phyloP scores from a whole-genome alignment of 805 yeast genomes.

The Myxozyma vanderwaltii region DNA sequence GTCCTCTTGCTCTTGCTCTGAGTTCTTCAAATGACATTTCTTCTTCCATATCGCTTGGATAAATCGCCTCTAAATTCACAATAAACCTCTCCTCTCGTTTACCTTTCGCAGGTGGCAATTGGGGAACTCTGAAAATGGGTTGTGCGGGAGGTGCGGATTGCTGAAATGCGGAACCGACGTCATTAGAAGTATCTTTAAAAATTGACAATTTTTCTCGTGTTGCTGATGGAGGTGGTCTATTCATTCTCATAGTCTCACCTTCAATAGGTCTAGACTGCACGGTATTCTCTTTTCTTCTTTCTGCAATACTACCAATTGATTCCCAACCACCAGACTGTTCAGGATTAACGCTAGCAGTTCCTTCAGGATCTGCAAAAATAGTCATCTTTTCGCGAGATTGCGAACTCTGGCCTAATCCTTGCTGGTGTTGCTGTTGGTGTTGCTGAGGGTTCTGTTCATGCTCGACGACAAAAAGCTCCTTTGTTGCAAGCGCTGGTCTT shows the following conservation, averaged over 20 bases:
- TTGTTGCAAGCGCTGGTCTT: conserved; percentile 46
- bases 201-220: conserved; percentile 27
- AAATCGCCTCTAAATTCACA: conserved; percentile 31
- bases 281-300: conserved; percentile 66
- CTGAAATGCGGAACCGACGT: neutral
- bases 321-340: conserved; percentile 45
- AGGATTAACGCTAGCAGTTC: conserved; percentile 16
- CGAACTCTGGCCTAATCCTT: neutral
- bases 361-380: conserved; percentile 47
- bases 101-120: conserved; percentile 13
- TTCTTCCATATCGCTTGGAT: conserved; percentile 42
- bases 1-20: conserved; percentile 53
- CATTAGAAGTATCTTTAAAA: conserved; percentile 26
- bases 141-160: conserved; percentile 19
- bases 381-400: conserved; percentile 41
- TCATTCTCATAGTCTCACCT: conserved; percentile 52
- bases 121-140: conserved; percentile 19
- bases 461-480: conserved; percentile 35
- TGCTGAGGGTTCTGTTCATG: conserved; percentile 14
- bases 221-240: conserved; percentile 18
- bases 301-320: conserved; percentile 52
- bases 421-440: neutral
- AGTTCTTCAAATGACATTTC: conserved; percentile 69
- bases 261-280: conserved; percentile 59
- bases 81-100: conserved; percentile 35